Base-by-base conservation (phyloP, 345 rosid genomes). In the Turritis glabra region DNA sequence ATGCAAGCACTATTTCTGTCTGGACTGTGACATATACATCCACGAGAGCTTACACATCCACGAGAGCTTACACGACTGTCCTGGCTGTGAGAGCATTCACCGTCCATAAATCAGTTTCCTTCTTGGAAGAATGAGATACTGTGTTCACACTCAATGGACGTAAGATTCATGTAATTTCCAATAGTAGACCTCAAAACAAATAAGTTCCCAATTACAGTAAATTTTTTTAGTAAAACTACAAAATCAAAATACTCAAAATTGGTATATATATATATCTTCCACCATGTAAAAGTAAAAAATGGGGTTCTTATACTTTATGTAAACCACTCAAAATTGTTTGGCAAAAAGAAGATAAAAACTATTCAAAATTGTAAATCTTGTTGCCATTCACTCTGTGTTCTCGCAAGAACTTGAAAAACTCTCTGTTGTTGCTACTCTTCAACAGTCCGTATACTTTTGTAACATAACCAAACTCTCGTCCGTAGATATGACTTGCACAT, bases 61-160 rank as follows among this genome's bases (percentile, higher is more conserved):
- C n/a, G n/a, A n/a, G n/a, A n/a, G n/a, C n/a, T n/a, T n/a, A 82
- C 97, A 94, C 79, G 89, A 91, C 65, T 94, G 96, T 80, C 98
- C 97, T 0, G 98, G 98, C n/a, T 91, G 98, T 22, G 93, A 91
- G 76, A 91, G 96, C 80, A 71, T 75, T 46, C 79, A 82, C 70
- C 83, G 75, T 67, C 72, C 78, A n/a, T 56, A 80, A 70, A 62
- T 70, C 76, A 23, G 71, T 70, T 37, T 70, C 80, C 1, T 18
- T 69, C 71, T 54, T 76, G 79, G 61, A 77, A 70, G 76, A 77
- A 70, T 77, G 75, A 77, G 71, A 60, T 52, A 37, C 14, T 41
- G 44, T 15, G 23, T 25, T 40, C 3, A 26, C 19, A 52, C n/a
- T n/a, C n/a, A n/a, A n/a, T n/a, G n/a, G n/a, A n/a, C n/a, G n/a